Conservation (phyloP, 208 protist species). For the Phytomonas serpens region DNA sequence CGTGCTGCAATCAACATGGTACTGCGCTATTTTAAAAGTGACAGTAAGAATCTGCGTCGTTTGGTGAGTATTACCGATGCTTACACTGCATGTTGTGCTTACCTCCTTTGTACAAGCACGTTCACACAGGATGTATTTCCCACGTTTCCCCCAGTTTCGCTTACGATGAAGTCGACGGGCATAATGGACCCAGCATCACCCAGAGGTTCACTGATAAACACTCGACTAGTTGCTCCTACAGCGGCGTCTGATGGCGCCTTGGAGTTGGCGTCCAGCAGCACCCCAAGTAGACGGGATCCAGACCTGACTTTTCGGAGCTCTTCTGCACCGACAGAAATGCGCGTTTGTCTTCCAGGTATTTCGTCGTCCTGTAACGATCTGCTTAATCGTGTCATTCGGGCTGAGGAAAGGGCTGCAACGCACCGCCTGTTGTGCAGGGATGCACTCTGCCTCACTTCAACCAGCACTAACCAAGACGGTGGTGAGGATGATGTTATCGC, state of each 20-base stretch:
- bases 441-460: not conserved
- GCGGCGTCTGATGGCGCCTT: not conserved
- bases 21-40: conserved; percentile 17
- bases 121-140: conserved; percentile 42
- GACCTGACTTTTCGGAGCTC: not conserved
- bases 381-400: not conserved
- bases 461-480: not conserved
- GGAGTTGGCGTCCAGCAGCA: not conserved
- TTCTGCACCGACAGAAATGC: not conserved
- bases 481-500: not conserved
- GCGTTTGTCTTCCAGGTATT: not conserved
- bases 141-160: not conserved
- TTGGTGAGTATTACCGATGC: conserved; percentile 45
- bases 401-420: not conserved
- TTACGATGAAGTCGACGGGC: not conserved
- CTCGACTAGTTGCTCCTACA: not conserved
- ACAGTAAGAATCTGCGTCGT: conserved; percentile 10
- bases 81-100: conserved; percentile 54
- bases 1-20: conserved; percentile 19
- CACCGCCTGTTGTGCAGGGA: not conserved
- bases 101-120: conserved; percentile 53
- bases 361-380: not conserved
- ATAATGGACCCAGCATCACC: not conserved
- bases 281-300: not conserved
- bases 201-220: not conserved